Evolutionary conservation across 1,139 yeast species (phyloP), one percentile per base, ranked within the genome.

Genomic region (Yamadazyma diospyri): DNA sequence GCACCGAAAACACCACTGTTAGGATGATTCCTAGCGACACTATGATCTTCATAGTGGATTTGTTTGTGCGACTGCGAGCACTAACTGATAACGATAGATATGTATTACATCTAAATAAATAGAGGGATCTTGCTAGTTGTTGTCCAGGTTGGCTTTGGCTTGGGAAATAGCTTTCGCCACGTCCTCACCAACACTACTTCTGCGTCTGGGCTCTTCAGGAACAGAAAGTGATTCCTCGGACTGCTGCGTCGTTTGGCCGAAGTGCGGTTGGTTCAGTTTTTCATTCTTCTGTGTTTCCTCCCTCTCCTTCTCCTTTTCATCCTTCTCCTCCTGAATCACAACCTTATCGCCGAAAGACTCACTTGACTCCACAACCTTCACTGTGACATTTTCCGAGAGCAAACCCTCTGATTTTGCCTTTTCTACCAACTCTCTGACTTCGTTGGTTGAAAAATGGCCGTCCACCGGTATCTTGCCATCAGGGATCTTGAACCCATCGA

Each of bases 401-500:
- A 62, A 30, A 0, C 66, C 67, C 33, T 58, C 56, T 3, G 51
- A 40, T 35, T 64, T 52, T 16, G 70, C 66, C 12, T 57, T 24
- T 6, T 50, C 48, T 5, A 65, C 53, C 35, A 65, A 46, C 23
- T 55, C 53, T 33, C 51, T 44, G 14, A 65, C 41, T 38, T 65
- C 71, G 4, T 42, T 43, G 5, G 69, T 55, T 4, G 70, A 58
- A 39, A 65, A 65, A 41, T 65, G 67, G 7, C 69, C 67, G 36
- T 65, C 71, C 20, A 65, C 34, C 0, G 71, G 71, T 7, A 65
- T 59, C 38, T 60, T 65, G 1, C 69, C 70, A 23, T 45, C 43
- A 2, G 71, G 71, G 10, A 64, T 48, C 33, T 50, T 59, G 36
- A 64, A 59, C 11, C 71, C 71, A 33, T 64, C 70, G 6, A 48